Evolutionary conservation across 768 basidiomycete genomes (phyloP), one percentile per base, ranked within the genome.

Genomic region (Lactarius deliciosus): DNA sequence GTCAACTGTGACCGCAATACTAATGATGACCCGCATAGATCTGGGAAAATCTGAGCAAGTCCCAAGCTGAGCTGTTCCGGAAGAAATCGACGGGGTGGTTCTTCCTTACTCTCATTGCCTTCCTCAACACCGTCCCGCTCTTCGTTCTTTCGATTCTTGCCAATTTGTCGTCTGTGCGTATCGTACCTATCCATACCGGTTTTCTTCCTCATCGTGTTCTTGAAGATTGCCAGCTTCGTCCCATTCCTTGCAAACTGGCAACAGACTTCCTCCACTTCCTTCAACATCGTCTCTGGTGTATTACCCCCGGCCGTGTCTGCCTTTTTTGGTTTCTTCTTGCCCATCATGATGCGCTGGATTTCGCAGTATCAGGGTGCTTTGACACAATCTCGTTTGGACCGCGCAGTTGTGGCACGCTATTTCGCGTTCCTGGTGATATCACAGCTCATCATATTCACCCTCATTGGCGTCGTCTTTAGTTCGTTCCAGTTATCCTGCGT

Each of bases 361-460:
- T 83, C 82, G 7, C 79, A 79, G 75, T 94, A 91, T 66, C 90
- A 89, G 80, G 87, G 87, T 60, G 79, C 81, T 41, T 73, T 86
- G 63, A 93, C 89, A 9, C 83, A 89, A 63, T 92, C 92, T 6
- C 85, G 85, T 59, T 83, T 95, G 61, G 96, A 98, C 72, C 90
- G 97, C 40, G 88, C 90, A 43, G 96, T 98, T 66, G 83, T 96
- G 45, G 93, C 93, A 22, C 87, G 94, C 58, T 98, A 98, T 78
- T 98, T 89, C 74, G 82, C 91, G 1, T 98, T 99, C 83, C 81
- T 98, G 76, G 87, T 98, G 65, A 89, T 97, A 77, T 92, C 91
- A 60, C 95, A 98, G 75, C 79, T 99, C 72, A 81, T 99, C 68
- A 87, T 98, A 77, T 99, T 98, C 81, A 96, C 93, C 18, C 77